Conservation (phyloP, 441 rosid genomes). For the Croton setiger region DNA sequence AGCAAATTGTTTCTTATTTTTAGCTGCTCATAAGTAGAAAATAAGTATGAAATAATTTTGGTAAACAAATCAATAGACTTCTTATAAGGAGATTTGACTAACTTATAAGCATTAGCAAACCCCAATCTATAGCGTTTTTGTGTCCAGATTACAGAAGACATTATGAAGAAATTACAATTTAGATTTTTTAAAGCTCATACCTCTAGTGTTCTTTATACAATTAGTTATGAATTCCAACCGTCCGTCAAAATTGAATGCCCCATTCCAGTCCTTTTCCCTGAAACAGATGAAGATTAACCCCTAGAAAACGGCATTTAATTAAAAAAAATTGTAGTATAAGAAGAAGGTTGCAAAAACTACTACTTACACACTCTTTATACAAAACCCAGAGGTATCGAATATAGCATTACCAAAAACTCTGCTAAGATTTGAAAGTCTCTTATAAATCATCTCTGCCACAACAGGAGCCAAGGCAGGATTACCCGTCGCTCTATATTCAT, state of each 20-base stretch:
- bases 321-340: not conserved
- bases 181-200: slow-evolving; percentile 31
- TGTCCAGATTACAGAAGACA: not conserved
- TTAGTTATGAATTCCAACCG: slow-evolving; percentile 57
- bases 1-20: too few species aligned
- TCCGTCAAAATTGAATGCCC: slow-evolving; percentile 64
- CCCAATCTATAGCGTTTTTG: too few species aligned
- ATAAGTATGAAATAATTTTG: too few species aligned
- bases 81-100: too few species aligned
- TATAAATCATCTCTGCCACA: slow-evolving; percentile 50
- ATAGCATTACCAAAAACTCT: slow-evolving; percentile 40
- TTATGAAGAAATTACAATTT: not conserved
- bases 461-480: slow-evolving; percentile 46
- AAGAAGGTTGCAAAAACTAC: slow-evolving; percentile 4
- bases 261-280: slow-evolving; percentile 82
- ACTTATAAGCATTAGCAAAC: too few species aligned
- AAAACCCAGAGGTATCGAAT: slow-evolving; percentile 43
- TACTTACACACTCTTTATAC: slow-evolving; percentile 74
- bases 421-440: slow-evolving; percentile 53
- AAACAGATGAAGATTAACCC: slow-evolving; percentile 13
- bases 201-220: slow-evolving; percentile 56
- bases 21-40: too few species aligned
- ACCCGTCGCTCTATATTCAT: slow-evolving; percentile 56
- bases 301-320: slow-evolving; percentile 7
- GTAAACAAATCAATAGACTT: too few species aligned